These are phyloP conservation scores for Mycena polygramma DNA, from an alignment of 768 basidiomycete species.

Conservation along the genomic window DNA sequence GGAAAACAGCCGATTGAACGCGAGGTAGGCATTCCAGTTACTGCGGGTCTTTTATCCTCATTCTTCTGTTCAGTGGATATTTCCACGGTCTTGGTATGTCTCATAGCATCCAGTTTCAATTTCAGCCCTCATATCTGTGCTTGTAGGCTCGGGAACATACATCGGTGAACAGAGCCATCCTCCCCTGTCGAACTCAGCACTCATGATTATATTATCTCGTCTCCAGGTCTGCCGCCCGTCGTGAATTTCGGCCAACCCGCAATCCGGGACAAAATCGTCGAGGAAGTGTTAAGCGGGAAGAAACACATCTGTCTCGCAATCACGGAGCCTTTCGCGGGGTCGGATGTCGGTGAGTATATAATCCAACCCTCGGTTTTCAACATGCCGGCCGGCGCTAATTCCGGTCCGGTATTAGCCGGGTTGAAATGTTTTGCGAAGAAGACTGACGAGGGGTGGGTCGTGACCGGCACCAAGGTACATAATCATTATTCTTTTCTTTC, in stretches of 20 bases:
- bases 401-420: constrained; percentile 56
- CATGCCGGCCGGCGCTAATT: not conserved
- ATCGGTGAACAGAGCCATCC: constrained; percentile 32
- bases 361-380: not conserved
- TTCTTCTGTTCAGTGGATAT: constrained; percentile 64
- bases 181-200: too few relatives aligned
- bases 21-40: constrained; percentile 4
- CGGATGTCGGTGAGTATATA: constrained; percentile 65
- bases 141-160: constrained; percentile 54
- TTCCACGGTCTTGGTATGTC: constrained; percentile 70
- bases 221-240: constrained; percentile 74
- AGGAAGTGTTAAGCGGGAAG: constrained; percentile 69
- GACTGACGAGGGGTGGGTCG: constrained; percentile 82
- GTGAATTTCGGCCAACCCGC: constrained; percentile 82
- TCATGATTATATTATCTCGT: too few relatives aligned
- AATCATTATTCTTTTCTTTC: too few relatives aligned
- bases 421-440: constrained; percentile 78
- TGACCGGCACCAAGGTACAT: constrained; percentile 80
- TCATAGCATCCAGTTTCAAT: not conserved
- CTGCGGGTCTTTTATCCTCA: constrained; percentile 44
- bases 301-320: constrained; percentile 86
- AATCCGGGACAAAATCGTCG: constrained; percentile 70
- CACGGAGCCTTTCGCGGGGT: constrained; percentile 88
- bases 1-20: constrained; percentile 77
- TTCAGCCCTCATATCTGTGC: not conserved